Evolutionary conservation across 2,329 filamentous ascomycete genomes (phyloP), one percentile per base, ranked within the genome.

Genomic region (Cercospora berteroae): DNA sequence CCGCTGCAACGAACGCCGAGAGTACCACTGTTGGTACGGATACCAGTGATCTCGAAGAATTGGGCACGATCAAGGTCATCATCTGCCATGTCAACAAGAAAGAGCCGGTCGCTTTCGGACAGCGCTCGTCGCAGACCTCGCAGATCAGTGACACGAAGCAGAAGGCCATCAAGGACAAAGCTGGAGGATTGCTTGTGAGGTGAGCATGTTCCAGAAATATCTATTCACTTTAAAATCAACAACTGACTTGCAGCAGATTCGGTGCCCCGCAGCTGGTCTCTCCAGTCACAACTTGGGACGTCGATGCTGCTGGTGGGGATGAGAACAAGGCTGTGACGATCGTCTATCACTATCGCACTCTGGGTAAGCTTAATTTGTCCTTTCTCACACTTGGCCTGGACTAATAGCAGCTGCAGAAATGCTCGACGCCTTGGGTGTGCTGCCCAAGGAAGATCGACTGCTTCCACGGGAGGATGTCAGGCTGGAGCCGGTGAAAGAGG

Each of bases 61-160:
- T 69, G n/a, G 67, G 67, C 5, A 69, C 67, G 2, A 67, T 65
- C 62, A 69, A 67, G 31, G 29, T 69, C 42, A 62, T 60, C 23
- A 50, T 67, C 27, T 63, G 57, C 9, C 67, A 67, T 57, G 67
- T 69, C 23, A 67, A 62, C 36, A 65, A 65, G 44, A 50, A 60
- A 50, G 50, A 64, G 18, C 20, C 56, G 18, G 57, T 67, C 27
- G 25, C 3, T 10, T 61, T 67, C 48, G 61, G 66, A 44, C 27
- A 23, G 20, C 18, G 60, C 23, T 29, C 60, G 9, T 62, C 52
- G 23, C 33, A 23, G 18, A 64, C 52, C 23, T 44, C 55, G 33
- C 29, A 60, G 4, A 64, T 64, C 36, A 59, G 50, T 50, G 42
- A 42, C 27, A 36, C 3, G 29, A 48, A 20, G 23, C 50, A 58